Evolutionary conservation across 1,139 yeast genomes (phyloP).

Genomic region (Saccharomyces hybrid): DNA sequence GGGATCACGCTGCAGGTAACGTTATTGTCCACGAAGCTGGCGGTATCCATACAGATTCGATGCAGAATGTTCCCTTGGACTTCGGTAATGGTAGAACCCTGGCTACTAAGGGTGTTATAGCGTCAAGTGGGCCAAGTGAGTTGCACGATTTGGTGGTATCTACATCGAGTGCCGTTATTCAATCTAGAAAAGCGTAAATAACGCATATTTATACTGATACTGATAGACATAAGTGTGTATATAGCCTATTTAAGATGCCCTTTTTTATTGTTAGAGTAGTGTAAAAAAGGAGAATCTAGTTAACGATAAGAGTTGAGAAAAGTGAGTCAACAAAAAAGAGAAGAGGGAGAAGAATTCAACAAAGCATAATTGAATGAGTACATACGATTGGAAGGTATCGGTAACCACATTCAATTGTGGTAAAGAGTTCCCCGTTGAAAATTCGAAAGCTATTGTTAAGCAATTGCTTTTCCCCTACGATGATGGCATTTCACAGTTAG

Average conservation of each 20-base stretch:
- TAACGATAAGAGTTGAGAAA: background rate
- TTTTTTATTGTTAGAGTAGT: background rate
- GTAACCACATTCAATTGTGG: slow-evolving; percentile 29
- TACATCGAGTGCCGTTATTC: slow-evolving; percentile 41
- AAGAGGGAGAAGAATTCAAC: background rate
- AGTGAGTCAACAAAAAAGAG: background rate
- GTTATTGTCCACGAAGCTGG: slow-evolving; percentile 84
- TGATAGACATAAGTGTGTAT: background rate
- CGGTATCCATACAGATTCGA: slow-evolving; percentile 79
- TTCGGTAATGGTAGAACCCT: slow-evolving; percentile 85
- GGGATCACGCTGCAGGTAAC: slow-evolving; percentile 99
- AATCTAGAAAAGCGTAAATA: slow-evolving; percentile 10
- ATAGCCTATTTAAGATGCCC: background rate
- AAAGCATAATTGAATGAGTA: background rate
- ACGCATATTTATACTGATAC: background rate
- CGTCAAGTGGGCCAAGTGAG: slow-evolving; percentile 50
- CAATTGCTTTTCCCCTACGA: slow-evolving; percentile 13
- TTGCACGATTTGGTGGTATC: slow-evolving; percentile 56
- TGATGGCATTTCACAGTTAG: slow-evolving; percentile 6
- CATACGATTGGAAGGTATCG: slow-evolving; percentile 9
- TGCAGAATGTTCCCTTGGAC: slow-evolving; percentile 58
- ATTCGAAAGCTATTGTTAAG: slow-evolving; percentile 8
- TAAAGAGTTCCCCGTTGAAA: slow-evolving; percentile 21
- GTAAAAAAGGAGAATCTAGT: background rate
- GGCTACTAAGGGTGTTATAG: slow-evolving; percentile 83